Evolutionary conservation across 2,329 filamentous ascomycete genomes (phyloP).

Genomic region (Dactylonectria estremocensis): DNA sequence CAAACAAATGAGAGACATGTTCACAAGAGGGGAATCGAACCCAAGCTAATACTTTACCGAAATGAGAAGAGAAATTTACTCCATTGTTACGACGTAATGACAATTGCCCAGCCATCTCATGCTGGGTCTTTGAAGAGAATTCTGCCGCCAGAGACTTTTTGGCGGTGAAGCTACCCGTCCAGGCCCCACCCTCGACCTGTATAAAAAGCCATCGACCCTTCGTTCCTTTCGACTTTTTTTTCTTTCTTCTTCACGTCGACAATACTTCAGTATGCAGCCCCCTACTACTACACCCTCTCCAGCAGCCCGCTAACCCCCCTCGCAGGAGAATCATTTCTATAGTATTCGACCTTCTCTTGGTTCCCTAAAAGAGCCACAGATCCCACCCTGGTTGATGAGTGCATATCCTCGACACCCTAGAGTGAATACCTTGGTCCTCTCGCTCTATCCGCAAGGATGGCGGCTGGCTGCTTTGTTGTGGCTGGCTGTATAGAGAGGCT

Average conservation of each 20-base stretch:
- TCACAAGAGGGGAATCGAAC: neutral
- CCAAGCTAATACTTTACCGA: neutral
- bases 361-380: slow-evolving; percentile 93
- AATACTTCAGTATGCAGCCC: slow-evolving; percentile 24
- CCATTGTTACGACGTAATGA: neutral
- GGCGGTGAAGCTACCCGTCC: neutral
- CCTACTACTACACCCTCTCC: slow-evolving; percentile 1
- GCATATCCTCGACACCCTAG: slow-evolving; percentile 87
- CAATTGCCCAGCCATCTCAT: neutral
- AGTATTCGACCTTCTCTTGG: slow-evolving; percentile 93
- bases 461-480: slow-evolving; percentile 54
- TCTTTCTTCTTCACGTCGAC: slow-evolving; percentile 27
- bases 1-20: neutral
- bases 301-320: slow-evolving; percentile 3
- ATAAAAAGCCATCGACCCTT: neutral
- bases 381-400: slow-evolving; percentile 81
- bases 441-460: slow-evolving; percentile 63
- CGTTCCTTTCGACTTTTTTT: neutral
- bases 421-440: slow-evolving; percentile 72
- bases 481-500: slow-evolving; percentile 83
- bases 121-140: neutral
- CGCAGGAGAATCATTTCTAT: slow-evolving; percentile 91
- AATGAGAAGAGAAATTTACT: neutral
- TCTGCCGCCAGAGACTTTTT: slow-evolving; percentile 5
- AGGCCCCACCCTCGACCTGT: neutral